Conservation (phyloP, 2,329 filamentous ascomycete genomes). For the Aspergillus aculeatinus region DNA sequence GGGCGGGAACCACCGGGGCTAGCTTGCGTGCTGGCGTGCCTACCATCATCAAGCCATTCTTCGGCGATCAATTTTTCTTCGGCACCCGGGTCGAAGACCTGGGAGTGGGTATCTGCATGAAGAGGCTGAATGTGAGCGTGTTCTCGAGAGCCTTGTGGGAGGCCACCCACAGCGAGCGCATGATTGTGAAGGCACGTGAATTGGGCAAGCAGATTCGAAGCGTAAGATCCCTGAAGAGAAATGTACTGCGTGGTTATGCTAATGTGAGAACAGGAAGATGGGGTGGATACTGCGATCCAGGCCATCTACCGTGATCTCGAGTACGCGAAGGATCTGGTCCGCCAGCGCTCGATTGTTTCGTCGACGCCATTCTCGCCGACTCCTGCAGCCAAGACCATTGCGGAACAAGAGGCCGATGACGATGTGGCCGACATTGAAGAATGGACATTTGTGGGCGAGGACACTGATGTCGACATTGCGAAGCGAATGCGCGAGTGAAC, state of each 20-base stretch:
- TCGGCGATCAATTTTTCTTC: constrained; percentile 97
- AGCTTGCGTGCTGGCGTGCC: constrained; percentile 87
- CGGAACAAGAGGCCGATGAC: constrained; percentile 43
- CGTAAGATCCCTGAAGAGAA: constrained; percentile 52
- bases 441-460: constrained; percentile 84
- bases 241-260: constrained; percentile 19
- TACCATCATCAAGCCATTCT: constrained; percentile 94
- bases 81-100: constrained; percentile 86
- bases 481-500: constrained; percentile 35
- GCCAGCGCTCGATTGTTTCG: constrained; percentile 50
- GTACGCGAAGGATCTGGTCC: constrained; percentile 82
- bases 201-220: constrained; percentile 84
- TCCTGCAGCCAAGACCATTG: constrained; percentile 35
- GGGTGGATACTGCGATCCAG: constrained; percentile 86
- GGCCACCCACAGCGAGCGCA: constrained; percentile 82
- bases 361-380: constrained; percentile 37
- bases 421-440: constrained; percentile 70
- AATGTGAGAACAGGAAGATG: constrained; percentile 66
- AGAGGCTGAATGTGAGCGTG: constrained; percentile 81
- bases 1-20: constrained; percentile 90
- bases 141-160: constrained; percentile 89
- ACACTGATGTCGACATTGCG: constrained; percentile 48
- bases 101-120: constrained; percentile 85
- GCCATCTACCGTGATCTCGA: constrained; percentile 93
- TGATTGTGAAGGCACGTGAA: constrained; percentile 80